Conservation (phyloP, 176 grass and related monocot species). For the Stipa capillata region DNA sequence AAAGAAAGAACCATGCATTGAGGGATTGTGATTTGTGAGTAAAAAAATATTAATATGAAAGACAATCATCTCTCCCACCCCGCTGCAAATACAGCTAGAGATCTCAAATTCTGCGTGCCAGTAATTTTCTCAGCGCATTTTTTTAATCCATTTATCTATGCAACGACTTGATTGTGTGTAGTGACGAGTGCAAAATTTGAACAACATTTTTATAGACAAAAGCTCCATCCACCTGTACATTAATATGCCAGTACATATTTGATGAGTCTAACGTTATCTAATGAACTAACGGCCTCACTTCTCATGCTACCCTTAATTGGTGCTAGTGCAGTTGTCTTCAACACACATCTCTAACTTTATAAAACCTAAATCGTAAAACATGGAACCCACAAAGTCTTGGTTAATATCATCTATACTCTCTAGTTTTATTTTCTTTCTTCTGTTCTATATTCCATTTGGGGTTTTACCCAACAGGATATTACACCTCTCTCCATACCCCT, state of each 20-base stretch:
- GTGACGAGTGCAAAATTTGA: background rate
- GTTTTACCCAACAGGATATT: background rate
- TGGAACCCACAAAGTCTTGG: background rate
- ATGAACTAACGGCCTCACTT: background rate
- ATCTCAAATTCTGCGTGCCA: background rate
- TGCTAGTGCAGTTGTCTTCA: background rate
- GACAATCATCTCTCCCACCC: background rate
- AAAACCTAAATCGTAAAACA: background rate
- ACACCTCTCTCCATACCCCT: background rate
- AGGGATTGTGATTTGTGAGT: background rate
- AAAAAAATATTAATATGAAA: no score
- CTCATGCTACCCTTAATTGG: background rate
- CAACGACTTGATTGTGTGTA: background rate
- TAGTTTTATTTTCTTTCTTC: background rate
- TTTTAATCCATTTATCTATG: background rate
- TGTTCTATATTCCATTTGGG: background rate
- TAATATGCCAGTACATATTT: background rate
- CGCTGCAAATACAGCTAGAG: background rate
- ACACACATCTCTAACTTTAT: background rate
- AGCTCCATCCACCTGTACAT: background rate
- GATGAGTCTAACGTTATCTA: conserved; percentile 3
- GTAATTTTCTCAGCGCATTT: background rate
- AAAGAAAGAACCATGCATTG: background rate
- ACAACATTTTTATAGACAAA: background rate
- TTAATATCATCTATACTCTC: background rate